A percentile compares a stretch with the other conserved stretches of the same genome.
Evolutionary conservation across 2,329 filamentous ascomycete species (phyloP).

Genomic region (Massarina eburnea): DNA sequence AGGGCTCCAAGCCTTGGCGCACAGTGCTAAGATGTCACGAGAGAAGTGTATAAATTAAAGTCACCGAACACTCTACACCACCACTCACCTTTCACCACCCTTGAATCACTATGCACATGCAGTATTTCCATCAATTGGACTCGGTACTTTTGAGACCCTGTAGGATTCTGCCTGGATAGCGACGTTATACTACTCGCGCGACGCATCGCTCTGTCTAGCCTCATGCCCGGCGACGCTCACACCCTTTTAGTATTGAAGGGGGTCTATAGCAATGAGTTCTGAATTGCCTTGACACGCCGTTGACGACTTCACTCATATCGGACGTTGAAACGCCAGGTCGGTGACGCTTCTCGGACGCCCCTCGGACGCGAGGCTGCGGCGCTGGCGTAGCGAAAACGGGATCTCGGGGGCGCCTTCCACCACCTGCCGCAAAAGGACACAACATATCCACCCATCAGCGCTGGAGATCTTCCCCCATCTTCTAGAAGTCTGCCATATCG

Average conservation of each 20-base stretch:
- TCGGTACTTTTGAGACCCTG: slow-evolving; percentile 4
- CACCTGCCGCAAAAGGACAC: too few species aligned
- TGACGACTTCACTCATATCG: background rate
- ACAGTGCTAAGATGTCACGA: slow-evolving; percentile 6
- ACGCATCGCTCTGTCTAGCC: too few species aligned
- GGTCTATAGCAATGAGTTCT: background rate
- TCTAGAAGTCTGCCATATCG: slow-evolving; percentile 25
- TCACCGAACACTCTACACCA: slow-evolving; percentile 8
- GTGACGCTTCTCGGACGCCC: background rate
- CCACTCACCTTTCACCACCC: slow-evolving; percentile 10
- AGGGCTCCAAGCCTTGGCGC: slow-evolving; percentile 1
- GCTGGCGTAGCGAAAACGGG: background rate
- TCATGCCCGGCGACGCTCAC: background rate
- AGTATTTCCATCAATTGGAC: slow-evolving; percentile 13
- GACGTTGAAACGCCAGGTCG: background rate
- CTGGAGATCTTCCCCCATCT: slow-evolving; percentile 8
- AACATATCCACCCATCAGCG: background rate
- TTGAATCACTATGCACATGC: slow-evolving; percentile 1
- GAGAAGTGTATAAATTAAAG: slow-evolving; percentile 28
- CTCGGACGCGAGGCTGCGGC: background rate
- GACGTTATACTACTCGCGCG: slow-evolving; percentile 1
- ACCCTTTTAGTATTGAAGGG: background rate
- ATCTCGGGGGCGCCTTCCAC: slow-evolving; percentile 1
- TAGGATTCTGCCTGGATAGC: background rate
- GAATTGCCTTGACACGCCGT: background rate